A percentile compares a stretch with the other conserved stretches of the same genome.
phyloP scores from a whole-genome alignment of 495 filamentous ascomycete genomes.

The Xylaria castorea region DNA sequence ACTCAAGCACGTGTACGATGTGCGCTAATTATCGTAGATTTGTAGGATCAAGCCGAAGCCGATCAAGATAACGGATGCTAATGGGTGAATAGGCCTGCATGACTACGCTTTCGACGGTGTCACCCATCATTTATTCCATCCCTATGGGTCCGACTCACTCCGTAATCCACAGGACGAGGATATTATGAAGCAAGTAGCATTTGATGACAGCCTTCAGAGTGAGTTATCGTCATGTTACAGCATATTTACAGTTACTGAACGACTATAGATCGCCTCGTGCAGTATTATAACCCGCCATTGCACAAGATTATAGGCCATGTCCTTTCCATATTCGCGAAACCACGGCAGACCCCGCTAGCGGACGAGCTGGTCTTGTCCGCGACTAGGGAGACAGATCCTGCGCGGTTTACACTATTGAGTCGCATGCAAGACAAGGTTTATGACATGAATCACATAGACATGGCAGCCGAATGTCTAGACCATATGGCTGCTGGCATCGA shows the following conservation, averaged over 20 bases:
- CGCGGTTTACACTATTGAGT: constrained; percentile 53
- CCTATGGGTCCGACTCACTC: constrained; percentile 64
- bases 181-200: constrained; percentile 70
- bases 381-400: constrained; percentile 41
- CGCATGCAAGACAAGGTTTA: constrained; percentile 44
- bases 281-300: constrained; percentile 49
- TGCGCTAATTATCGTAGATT: constrained; percentile 29
- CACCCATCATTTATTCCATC: constrained; percentile 70
- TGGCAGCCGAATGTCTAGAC: constrained; percentile 56
- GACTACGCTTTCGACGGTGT: constrained; percentile 72
- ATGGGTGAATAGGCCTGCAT: constrained; percentile 49
- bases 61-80: constrained; percentile 12
- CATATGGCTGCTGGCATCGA: constrained; percentile 70
- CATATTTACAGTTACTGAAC: background rate
- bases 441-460: constrained; percentile 46
- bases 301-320: constrained; percentile 47
- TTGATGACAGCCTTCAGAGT: constrained; percentile 70
- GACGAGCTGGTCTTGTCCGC: constrained; percentile 52
- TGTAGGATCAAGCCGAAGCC: background rate
- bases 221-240: constrained; percentile 24
- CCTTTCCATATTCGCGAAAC: constrained; percentile 51
- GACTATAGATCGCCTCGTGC: constrained; percentile 48
- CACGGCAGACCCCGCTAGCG: constrained; percentile 54
- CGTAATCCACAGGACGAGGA: constrained; percentile 56
- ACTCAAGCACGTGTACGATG: background rate